Percentiles rank a stretch among this genome's conserved stretches.
Evolutionary conservation across 345 rosid species (phyloP).

Genomic region (Schrenkiella parvula): DNA sequence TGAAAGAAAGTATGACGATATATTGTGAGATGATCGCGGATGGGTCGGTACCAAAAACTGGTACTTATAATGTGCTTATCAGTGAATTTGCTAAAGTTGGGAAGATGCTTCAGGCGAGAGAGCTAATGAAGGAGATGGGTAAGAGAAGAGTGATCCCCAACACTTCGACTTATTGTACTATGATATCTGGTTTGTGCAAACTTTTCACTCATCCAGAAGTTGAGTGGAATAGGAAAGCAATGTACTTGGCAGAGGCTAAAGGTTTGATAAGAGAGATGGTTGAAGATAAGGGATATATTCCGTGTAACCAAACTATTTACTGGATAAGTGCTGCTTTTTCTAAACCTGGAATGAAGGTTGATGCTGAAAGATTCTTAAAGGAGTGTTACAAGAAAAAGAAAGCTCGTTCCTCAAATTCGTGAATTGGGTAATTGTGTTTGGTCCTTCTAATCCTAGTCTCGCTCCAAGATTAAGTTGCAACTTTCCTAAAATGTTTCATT

Average conservation of each 20-base stretch:
- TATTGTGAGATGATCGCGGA: conserved; percentile 76
- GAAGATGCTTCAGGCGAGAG: conserved; percentile 76
- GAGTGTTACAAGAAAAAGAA: conserved; percentile 46
- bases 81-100: conserved; percentile 55
- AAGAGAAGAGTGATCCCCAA: conserved; percentile 55
- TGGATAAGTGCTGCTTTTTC: conserved; percentile 60
- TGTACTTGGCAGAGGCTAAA: conserved; percentile 57
- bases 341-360: conserved; percentile 55
- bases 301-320: conserved; percentile 54
- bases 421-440: conserved; percentile 17
- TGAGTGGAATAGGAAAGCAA: conserved; percentile 43
- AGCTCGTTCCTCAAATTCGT: conserved; percentile 23
- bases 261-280: conserved; percentile 60
- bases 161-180: conserved; percentile 66
- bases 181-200: conserved; percentile 68
- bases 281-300: conserved; percentile 59
- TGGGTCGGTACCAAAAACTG: conserved; percentile 67
- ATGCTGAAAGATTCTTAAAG: conserved; percentile 48
- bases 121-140: conserved; percentile 74
- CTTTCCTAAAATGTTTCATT: conserved; percentile 1
- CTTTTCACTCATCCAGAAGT: conserved; percentile 49
- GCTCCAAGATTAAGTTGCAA: not conserved
- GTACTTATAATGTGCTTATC: conserved; percentile 79
- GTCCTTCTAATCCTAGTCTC: conserved; percentile 9
- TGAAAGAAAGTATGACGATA: conserved; percentile 51